These are phyloP conservation scores for Papiliotrema nemorosa DNA, from an alignment of 1,284 basidiomycete species.

Conservation along the genomic window DNA sequence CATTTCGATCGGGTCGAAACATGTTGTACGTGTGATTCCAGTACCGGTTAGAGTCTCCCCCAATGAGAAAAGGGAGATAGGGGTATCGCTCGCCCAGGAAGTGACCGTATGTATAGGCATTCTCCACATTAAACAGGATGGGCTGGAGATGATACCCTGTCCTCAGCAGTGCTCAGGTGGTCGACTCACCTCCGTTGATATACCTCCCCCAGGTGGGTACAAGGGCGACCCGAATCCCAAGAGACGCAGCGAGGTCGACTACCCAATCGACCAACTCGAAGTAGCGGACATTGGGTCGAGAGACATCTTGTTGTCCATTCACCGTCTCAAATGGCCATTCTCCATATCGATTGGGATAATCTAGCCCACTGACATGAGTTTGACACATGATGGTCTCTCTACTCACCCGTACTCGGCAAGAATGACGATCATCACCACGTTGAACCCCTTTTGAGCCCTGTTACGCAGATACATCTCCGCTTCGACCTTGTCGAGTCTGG, in stretches of 20 bases:
- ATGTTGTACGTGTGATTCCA: conserved; percentile 9
- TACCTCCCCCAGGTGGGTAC: conserved; percentile 20
- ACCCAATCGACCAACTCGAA: conserved; percentile 9
- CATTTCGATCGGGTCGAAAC: neutral
- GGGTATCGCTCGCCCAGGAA: conserved; percentile 23
- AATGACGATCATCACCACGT: conserved; percentile 11
- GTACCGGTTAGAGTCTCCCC: conserved; percentile 19
- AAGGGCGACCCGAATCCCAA: conserved; percentile 10
- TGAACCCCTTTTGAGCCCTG: conserved; percentile 15
- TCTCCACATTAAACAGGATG: conserved; percentile 10
- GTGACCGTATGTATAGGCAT: conserved; percentile 8
- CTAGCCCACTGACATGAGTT: conserved; percentile 5
- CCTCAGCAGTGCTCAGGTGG: too few species aligned
- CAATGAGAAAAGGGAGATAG: conserved; percentile 15
- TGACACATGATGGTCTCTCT: neutral
- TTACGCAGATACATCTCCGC: conserved; percentile 11
- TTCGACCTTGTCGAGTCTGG: conserved; percentile 12
- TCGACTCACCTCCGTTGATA: conserved; percentile 18
- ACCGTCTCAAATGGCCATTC: conserved; percentile 5
- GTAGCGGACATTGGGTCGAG: neutral
- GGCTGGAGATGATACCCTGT: conserved; percentile 9
- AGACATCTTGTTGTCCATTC: neutral
- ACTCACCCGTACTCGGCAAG: conserved; percentile 14
- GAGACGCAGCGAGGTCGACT: conserved; percentile 6
- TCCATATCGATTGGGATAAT: conserved; percentile 8